Conservation (phyloP, 768 basidiomycete species). For the Rubroboletus pulcherrimus region DNA sequence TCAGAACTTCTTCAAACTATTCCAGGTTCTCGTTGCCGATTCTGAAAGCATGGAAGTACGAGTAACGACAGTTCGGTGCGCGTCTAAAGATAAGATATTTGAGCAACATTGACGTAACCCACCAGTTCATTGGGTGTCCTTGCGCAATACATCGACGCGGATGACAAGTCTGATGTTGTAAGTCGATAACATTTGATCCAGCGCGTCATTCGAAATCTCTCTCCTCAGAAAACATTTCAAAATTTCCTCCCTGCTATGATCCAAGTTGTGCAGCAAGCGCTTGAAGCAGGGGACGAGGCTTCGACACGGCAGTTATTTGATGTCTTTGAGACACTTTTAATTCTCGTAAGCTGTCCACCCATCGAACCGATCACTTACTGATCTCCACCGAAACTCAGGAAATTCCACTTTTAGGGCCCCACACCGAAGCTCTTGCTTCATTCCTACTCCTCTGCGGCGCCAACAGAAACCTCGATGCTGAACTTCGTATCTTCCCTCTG, state of each 20-base stretch:
- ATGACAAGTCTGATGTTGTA: constrained; percentile 86
- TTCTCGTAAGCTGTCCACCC: constrained; percentile 56
- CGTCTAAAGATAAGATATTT: background rate
- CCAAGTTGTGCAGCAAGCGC: constrained; percentile 77
- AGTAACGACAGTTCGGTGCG: constrained; percentile 80
- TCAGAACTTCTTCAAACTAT: constrained; percentile 73
- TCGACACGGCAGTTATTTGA: constrained; percentile 90
- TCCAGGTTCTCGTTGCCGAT: constrained; percentile 68
- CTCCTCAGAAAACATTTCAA: constrained; percentile 77
- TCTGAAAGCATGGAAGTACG: constrained; percentile 87
- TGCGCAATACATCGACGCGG: constrained; percentile 85
- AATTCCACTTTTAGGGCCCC: constrained; percentile 86
- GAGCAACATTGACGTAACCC: constrained; percentile 3
- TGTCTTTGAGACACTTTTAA: constrained; percentile 91
- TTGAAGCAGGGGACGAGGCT: constrained; percentile 74
- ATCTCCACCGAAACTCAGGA: constrained; percentile 49
- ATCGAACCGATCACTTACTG: background rate
- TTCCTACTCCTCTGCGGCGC: constrained; percentile 85
- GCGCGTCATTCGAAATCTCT: background rate
- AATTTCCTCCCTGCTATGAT: constrained; percentile 83
- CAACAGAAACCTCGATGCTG: constrained; percentile 69
- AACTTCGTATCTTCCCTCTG: constrained; percentile 84
- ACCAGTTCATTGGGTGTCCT: constrained; percentile 82
- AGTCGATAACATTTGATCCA: constrained; percentile 27
- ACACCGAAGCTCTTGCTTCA: constrained; percentile 80